phyloP scores from a whole-genome alignment of 2,329 filamentous ascomycete species.

The Phaeomoniella chlamydospora region DNA sequence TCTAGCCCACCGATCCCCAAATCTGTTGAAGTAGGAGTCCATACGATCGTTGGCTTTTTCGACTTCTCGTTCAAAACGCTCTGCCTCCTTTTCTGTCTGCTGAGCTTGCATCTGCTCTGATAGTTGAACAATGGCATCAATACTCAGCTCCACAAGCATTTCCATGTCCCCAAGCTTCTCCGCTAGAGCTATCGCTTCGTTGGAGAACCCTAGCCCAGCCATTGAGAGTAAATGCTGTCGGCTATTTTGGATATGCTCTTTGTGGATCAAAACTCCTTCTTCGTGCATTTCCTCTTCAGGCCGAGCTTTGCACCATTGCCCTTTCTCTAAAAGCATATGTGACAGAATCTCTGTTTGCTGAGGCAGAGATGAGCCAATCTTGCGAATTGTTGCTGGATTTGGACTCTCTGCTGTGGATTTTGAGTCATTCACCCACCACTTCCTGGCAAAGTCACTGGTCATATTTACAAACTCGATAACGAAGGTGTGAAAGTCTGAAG shows the following conservation, averaged over 20 bases:
- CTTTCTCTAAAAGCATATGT: constrained; percentile 43
- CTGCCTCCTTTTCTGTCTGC: constrained; percentile 5
- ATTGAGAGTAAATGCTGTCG: constrained; percentile 32
- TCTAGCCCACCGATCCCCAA: constrained; percentile 38
- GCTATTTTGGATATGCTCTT: constrained; percentile 25
- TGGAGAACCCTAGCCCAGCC: constrained; percentile 36
- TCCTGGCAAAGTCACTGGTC: constrained; percentile 11
- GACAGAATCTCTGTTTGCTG: constrained; percentile 43
- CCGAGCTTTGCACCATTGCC: constrained; percentile 42
- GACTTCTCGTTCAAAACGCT: constrained; percentile 13
- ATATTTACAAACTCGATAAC: constrained; percentile 8
- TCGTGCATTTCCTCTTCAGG: constrained; percentile 31
- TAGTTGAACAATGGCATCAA: constrained; percentile 8
- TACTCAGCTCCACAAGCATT: constrained; percentile 37
- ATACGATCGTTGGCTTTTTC: constrained; percentile 22
- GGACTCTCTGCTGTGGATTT: constrained; percentile 8
- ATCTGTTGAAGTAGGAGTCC: constrained; percentile 32
- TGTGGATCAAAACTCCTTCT: constrained; percentile 32
- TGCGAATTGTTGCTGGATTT: constrained; percentile 22
- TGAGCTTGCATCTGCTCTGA: constrained; percentile 5
- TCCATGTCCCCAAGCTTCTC: constrained; percentile 49
- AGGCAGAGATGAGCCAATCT: constrained; percentile 36
- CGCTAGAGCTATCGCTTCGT: constrained; percentile 44
- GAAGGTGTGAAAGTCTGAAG: constrained; percentile 35
- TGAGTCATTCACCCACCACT: constrained; percentile 16